These are phyloP conservation scores for Canariomyces notabilis DNA, from an alignment of 2,329 filamentous ascomycete species.

Conservation along the genomic window DNA sequence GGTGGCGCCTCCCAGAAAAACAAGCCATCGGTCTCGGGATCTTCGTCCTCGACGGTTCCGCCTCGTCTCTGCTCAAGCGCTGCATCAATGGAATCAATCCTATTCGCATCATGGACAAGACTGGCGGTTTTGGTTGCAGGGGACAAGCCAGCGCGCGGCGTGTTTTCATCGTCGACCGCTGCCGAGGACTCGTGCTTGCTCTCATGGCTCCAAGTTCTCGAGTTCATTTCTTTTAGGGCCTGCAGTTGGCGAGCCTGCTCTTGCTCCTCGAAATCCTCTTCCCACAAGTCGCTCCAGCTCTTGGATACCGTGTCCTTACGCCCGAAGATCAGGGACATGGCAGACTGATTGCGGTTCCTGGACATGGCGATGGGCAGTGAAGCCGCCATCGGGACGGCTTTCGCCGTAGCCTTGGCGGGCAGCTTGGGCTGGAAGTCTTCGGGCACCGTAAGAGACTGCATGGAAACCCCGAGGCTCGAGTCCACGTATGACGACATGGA, in stretches of 20 bases:
- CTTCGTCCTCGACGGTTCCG: slow-evolving; percentile 53
- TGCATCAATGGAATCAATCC: slow-evolving; percentile 34
- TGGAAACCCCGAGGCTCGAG: slow-evolving; percentile 74
- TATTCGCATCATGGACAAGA: slow-evolving; percentile 33
- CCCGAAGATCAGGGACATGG: slow-evolving; percentile 76
- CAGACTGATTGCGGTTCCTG: slow-evolving; percentile 62
- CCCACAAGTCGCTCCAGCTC: slow-evolving; percentile 99
- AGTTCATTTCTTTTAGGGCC: slow-evolving; percentile 61
- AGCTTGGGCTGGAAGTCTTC: slow-evolving; percentile 35
- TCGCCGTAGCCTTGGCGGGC: slow-evolving; percentile 43
- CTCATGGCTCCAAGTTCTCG: slow-evolving; percentile 74
- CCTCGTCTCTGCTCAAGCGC: slow-evolving; percentile 33
- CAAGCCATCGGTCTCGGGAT: slow-evolving; percentile 64
- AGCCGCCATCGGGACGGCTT: slow-evolving; percentile 56
- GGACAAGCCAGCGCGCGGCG: slow-evolving; percentile 39
- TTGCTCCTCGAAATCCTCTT: slow-evolving; percentile 79
- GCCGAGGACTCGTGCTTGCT: slow-evolving; percentile 44
- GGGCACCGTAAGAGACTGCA: slow-evolving; percentile 64
- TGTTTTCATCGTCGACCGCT: slow-evolving; percentile 38
- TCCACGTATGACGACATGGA: slow-evolving; percentile 81
- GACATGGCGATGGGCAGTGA: slow-evolving; percentile 77
- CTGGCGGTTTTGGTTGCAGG: slow-evolving; percentile 38
- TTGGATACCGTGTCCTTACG: slow-evolving; percentile 80
- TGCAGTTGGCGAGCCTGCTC: slow-evolving; percentile 56
- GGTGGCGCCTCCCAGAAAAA: slow-evolving; percentile 64